Evolutionary conservation across 2,329 filamentous ascomycete species (phyloP).

Genomic region (Fusarium sp.): DNA sequence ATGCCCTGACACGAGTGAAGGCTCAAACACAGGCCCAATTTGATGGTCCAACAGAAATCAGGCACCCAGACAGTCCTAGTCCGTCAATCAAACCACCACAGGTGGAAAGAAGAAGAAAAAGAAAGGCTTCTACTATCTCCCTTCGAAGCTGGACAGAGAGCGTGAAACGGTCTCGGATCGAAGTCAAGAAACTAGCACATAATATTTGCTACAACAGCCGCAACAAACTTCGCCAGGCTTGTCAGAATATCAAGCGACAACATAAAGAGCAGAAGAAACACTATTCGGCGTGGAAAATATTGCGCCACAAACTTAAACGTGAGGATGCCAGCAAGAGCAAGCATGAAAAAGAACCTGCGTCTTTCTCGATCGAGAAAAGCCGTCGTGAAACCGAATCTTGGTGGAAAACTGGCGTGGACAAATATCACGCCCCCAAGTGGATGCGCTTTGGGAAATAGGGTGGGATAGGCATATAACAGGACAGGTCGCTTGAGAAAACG

Average conservation of each 20-base stretch:
- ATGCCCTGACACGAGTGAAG: conserved; percentile 2
- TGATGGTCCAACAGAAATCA: conserved; percentile 42
- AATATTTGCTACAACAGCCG: conserved; percentile 46
- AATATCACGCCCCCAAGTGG: conserved; percentile 51
- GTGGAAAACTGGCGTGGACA: conserved; percentile 53
- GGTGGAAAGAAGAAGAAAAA: conserved; percentile 28
- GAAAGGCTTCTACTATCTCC: conserved; percentile 34
- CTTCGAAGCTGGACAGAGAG: conserved; percentile 32
- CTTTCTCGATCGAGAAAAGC: conserved; percentile 45
- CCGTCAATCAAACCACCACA: conserved; percentile 13
- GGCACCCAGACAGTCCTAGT: conserved; percentile 31
- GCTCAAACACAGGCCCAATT: conserved; percentile 40
- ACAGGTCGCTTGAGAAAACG: not conserved
- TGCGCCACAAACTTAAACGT: conserved; percentile 44
- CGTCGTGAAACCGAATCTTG: conserved; percentile 48
- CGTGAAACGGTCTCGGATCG: conserved; percentile 40
- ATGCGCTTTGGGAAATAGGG: conserved; percentile 46
- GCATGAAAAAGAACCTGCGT: conserved; percentile 39
- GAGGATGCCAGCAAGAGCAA: conserved; percentile 44
- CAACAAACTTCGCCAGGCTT: conserved; percentile 44
- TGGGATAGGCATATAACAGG: not conserved
- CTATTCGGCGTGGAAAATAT: conserved; percentile 48
- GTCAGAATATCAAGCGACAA: conserved; percentile 47
- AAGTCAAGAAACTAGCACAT: conserved; percentile 47
- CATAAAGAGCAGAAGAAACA: conserved; percentile 43